Evolutionary conservation across 169 alveolate genomes (phyloP).

Genomic region (Plasmodium malariae): DNA sequence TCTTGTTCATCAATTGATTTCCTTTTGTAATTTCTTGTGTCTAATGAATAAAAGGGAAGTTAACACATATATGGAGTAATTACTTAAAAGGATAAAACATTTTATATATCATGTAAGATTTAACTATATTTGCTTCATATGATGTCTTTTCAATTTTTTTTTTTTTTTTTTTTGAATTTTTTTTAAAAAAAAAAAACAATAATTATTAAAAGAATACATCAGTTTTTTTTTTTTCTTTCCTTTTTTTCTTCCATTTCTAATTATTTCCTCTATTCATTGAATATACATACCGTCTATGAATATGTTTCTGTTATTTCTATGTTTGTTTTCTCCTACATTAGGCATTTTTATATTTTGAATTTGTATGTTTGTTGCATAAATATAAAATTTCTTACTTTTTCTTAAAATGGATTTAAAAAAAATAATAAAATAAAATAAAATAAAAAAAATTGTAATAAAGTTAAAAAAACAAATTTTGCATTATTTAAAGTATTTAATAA

Average conservation of each 20-base stretch:
- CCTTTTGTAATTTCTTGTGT: constrained; percentile 64
- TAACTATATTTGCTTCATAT: not conserved
- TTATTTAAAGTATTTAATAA: constrained; percentile 20
- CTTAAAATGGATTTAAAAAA: not conserved
- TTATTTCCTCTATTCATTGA: constrained; percentile 9
- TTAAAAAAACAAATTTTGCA: constrained; percentile 16
- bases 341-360: constrained; percentile 56
- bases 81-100: not conserved
- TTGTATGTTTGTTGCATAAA: constrained; percentile 18
- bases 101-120: not conserved
- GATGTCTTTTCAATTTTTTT: not conserved
- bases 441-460: not conserved
- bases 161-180: constrained; percentile 5
- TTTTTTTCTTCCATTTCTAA: not conserved
- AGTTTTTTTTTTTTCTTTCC: constrained; percentile 1
- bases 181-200: no score
- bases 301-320: constrained; percentile 36
- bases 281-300: constrained; percentile 60
- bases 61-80: not conserved
- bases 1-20: constrained; percentile 75
- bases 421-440: not conserved
- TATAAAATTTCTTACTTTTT: not conserved
- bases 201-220: not conserved
- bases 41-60: constrained; percentile 7
- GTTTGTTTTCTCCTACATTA: constrained; percentile 62